Evolutionary conservation across 352 stramenopile genomes (phyloP), one percentile per base, ranked within the genome.

Genomic region (Blastocystis sp.): DNA sequence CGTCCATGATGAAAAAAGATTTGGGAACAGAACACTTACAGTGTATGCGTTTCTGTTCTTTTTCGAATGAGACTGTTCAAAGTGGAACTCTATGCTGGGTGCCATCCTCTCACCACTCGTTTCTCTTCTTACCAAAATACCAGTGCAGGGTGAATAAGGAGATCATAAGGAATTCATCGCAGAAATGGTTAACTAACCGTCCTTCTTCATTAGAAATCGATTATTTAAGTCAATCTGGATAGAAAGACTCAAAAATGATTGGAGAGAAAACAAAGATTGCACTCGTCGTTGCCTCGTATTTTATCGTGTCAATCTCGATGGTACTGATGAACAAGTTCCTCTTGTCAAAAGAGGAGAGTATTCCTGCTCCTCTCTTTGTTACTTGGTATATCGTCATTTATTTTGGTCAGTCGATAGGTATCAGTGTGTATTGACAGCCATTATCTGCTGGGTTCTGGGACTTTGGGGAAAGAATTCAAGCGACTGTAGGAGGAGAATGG

Each of bases 251-350:
- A 34, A 80, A 18, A 66, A 88, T 88, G 77, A 23, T 77, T 15
- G 62, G 62, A 62, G 62, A 88, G 76, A 92, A 91, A 39, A 69
- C 84, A n/a, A 93, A 95, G 76, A 91, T 95, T 43, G 91, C 92
- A 3, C 90, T 87, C 8, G 93, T 95, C 9, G 92, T 95, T 15
- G 91, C 90, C 9, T 91, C 92, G 37, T 95, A 95, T 87, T 95
- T 93, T 91, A 87, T 94, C 47, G 92, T 95, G 15, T 94, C 91
- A 13, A 95, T 95, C 69, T 93, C 90, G 37, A 94, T 95, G 92
- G 93, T 95, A 8, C 95, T 94, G 80, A 89, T 95, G 18, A 96
- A 96, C 91, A 96, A 96, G 90, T 90, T 93, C 13, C 88, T 95
- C 43, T 92, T 95, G 88, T 92, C 91, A 20, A 93, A 90, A 64